Percentiles rank a stretch among this genome's conserved stretches.
Evolutionary conservation across 257 asterid species (phyloP).

Genomic region (Schizonepeta tenuifolia): DNA sequence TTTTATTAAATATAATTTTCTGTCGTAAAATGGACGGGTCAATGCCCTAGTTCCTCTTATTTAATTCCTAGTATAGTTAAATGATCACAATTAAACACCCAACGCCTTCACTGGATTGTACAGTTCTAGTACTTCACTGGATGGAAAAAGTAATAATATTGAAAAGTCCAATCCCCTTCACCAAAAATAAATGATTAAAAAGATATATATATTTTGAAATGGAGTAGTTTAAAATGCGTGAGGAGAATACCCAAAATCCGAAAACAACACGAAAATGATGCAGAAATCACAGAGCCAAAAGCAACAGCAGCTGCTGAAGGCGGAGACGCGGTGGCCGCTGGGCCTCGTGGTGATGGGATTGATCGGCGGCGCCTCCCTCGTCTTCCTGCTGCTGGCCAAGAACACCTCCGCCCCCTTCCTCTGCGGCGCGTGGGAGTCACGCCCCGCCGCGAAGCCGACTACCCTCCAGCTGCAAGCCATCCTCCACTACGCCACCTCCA

Average conservation of each 20-base stretch:
- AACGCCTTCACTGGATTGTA: too few species aligned
- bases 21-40: too few species aligned
- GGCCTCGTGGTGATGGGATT: conserved; percentile 44
- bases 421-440: conserved; percentile 29
- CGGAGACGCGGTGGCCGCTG: conserved; percentile 46
- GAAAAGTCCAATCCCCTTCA: too few species aligned
- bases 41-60: too few species aligned
- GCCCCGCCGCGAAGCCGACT: conserved; percentile 10
- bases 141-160: too few species aligned
- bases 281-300: conserved; percentile 35
- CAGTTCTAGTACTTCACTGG: too few species aligned
- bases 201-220: background rate
- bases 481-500: conserved; percentile 66
- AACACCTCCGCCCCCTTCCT: conserved; percentile 25
- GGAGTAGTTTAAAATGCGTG: background rate
- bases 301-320: conserved; percentile 25
- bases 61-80: too few species aligned
- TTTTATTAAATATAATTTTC: too few species aligned
- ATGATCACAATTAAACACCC: too few species aligned
- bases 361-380: conserved; percentile 47
- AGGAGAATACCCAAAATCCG: background rate
- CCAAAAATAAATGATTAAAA: background rate
- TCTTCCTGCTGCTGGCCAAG: conserved; percentile 16
- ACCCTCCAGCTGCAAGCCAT: conserved; percentile 49
- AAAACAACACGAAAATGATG: conserved; percentile 26